A percentile compares a stretch with the other conserved stretches of the same genome.
Conservation (phyloP, 768 basidiomycete species). For the Crucibulum laeve region DNA sequence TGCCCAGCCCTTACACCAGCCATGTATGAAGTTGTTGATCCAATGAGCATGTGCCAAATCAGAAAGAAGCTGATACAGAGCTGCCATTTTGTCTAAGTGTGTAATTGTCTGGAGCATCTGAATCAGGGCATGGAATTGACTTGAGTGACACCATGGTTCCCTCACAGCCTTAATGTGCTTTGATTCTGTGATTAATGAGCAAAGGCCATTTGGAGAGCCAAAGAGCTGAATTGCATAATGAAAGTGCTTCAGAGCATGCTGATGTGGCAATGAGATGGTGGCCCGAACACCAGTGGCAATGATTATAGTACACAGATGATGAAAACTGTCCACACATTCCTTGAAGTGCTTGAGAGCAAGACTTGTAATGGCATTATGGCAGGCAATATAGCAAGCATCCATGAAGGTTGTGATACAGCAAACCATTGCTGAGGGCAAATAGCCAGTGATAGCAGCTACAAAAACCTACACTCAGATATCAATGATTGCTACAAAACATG, state of each 20-base stretch:
- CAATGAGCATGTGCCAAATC: neutral
- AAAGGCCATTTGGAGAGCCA: slow-evolving; percentile 28
- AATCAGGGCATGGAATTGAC: slow-evolving; percentile 15
- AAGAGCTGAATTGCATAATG: slow-evolving; percentile 15
- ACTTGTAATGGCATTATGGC: neutral
- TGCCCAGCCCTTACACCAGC: neutral
- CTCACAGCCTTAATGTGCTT: slow-evolving; percentile 33
- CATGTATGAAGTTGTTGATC: neutral
- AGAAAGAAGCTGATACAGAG: neutral
- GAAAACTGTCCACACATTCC: slow-evolving; percentile 1
- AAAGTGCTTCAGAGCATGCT: slow-evolving; percentile 29
- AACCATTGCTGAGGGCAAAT: slow-evolving; percentile 12
- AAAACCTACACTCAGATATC: neutral
- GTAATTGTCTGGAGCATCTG: slow-evolving; percentile 29
- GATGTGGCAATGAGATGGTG: slow-evolving; percentile 20
- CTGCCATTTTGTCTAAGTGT: slow-evolving; percentile 21
- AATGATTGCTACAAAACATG: neutral
- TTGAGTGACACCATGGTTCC: slow-evolving; percentile 24
- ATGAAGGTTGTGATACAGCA: slow-evolving; percentile 11
- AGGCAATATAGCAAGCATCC: slow-evolving; percentile 16
- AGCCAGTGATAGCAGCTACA: slow-evolving; percentile 11
- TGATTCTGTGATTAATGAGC: slow-evolving; percentile 29
- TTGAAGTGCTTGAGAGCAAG: slow-evolving; percentile 1
- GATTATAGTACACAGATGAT: neutral
- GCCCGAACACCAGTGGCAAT: neutral